Base-by-base conservation (phyloP, 2,329 filamentous ascomycete species). In the Sporothrix phasma region DNA sequence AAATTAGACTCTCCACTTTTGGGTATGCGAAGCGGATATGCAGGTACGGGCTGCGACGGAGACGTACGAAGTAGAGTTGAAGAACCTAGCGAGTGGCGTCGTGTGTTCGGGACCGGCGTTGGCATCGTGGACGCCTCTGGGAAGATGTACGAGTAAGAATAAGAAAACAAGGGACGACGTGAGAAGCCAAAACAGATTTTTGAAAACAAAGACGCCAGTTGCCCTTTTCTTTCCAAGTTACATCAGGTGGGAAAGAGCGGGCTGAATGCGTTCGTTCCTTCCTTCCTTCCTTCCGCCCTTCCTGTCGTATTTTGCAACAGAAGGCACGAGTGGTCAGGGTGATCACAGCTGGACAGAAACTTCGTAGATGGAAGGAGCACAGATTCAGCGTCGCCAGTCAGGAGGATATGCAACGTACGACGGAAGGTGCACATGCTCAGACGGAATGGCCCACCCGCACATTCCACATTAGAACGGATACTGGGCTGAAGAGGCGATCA, bases 31-130 rank as follows among this genome's bases (percentile, higher is more conserved):
- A 29, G 43, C 51, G 62, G 62, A 58, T 63, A 63, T 58, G 62
- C 62, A 63, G 62, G 62, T 63, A 58, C 62, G 47, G 26, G 47
- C 41, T 37, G 62, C 62, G 61, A 63, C 46, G 26, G n/a, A 6
- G 29, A 45, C 26, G 13, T 24, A 31, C 19, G 51, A 10, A n/a
- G 24, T 17, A 47, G 58, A 47, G 46, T 5, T 34, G 10, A 46
- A 5, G 13, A 17, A 11, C 17, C 41, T 34, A 13, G 26, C 22
- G 43, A 34, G 22, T 61, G 34, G 24, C n/a, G 51, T 56, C n/a
- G 51, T 56, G 51, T 37, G 31, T 24, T 56, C 51, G 54, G 34
- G 54, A 26, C 54, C 54, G 53, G 53, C 15, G 54, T n/a, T 58
- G 22, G 37, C 37, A 43, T 58, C 54, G 37, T 26, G 22, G 15